These are phyloP conservation scores for Hypocreales sp. DNA, from an alignment of 2,329 filamentous ascomycete species.

Conservation along the genomic window DNA sequence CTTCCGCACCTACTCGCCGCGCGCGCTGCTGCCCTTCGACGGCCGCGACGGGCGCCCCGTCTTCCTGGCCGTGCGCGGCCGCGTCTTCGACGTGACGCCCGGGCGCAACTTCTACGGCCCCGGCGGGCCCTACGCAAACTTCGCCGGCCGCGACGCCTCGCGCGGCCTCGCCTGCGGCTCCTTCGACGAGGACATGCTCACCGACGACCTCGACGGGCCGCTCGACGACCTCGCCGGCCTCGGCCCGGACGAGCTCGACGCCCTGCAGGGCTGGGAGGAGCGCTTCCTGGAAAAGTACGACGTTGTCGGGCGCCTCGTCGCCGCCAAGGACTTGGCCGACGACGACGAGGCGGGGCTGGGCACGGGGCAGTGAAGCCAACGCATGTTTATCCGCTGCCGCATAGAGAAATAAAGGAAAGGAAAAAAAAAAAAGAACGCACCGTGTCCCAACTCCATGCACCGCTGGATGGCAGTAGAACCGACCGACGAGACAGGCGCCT, in stretches of 20 bases:
- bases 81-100: slow-evolving; percentile 76
- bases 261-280: slow-evolving; percentile 82
- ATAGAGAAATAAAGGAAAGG: no score
- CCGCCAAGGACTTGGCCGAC: slow-evolving; percentile 23
- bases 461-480: no score
- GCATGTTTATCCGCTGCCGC: no score
- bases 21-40: slow-evolving; percentile 72
- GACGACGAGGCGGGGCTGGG: neutral
- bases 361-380: neutral
- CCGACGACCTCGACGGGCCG: slow-evolving; percentile 72
- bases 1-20: slow-evolving; percentile 58
- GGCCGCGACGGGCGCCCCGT: slow-evolving; percentile 60
- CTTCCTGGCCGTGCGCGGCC: slow-evolving; percentile 80
- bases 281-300: slow-evolving; percentile 88
- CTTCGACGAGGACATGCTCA: slow-evolving; percentile 93
- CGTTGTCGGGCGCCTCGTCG: slow-evolving; percentile 76
- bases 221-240: slow-evolving; percentile 64
- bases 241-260: slow-evolving; percentile 62
- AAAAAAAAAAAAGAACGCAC: no score
- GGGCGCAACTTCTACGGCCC: slow-evolving; percentile 94
- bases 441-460: slow-evolving; percentile 19
- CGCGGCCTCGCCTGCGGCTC: slow-evolving; percentile 78
- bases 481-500: no score
- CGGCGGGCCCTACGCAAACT: slow-evolving; percentile 89
- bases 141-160: slow-evolving; percentile 82